Conservation (phyloP, 2,329 filamentous ascomycete genomes). For the Akanthomyces muscarius region DNA sequence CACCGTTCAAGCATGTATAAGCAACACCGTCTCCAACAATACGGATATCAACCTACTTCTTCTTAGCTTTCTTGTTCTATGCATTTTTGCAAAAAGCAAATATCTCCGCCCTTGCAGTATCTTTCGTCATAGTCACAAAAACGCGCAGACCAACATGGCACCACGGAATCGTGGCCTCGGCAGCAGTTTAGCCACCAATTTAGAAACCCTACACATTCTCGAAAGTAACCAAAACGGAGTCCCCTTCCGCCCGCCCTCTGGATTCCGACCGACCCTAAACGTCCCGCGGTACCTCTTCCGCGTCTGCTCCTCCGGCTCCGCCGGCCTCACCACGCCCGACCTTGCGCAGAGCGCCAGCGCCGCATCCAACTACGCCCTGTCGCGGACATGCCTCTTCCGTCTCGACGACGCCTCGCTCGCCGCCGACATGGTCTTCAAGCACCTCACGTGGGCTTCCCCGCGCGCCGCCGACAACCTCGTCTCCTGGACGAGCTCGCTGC, state of each 20-base stretch:
- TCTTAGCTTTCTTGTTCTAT: background rate
- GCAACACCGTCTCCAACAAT: background rate
- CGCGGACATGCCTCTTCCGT: slow-evolving; percentile 5
- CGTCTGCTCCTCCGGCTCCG: slow-evolving; percentile 2
- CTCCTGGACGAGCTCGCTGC: slow-evolving; percentile 17
- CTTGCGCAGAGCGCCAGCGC: background rate
- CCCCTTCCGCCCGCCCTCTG: background rate
- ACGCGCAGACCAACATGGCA: background rate
- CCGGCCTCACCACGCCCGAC: background rate
- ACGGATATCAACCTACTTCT: background rate
- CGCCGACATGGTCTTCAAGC: slow-evolving; percentile 12
- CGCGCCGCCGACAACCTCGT: slow-evolving; percentile 12
- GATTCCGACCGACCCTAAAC: background rate
- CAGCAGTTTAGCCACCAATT: background rate
- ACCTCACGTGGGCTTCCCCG: background rate
- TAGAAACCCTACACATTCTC: background rate
- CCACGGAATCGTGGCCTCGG: background rate
- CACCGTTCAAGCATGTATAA: too few relatives aligned
- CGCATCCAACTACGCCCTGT: background rate
- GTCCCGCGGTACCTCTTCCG: slow-evolving; percentile 14
- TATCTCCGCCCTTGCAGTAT: too few relatives aligned
- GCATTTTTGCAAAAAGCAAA: background rate
- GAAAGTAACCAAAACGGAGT: background rate
- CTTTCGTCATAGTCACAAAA: too few relatives aligned
- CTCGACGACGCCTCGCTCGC: background rate